Conservation (phyloP, 2,329 filamentous ascomycete species). For the Blastomyces gilchristii region DNA sequence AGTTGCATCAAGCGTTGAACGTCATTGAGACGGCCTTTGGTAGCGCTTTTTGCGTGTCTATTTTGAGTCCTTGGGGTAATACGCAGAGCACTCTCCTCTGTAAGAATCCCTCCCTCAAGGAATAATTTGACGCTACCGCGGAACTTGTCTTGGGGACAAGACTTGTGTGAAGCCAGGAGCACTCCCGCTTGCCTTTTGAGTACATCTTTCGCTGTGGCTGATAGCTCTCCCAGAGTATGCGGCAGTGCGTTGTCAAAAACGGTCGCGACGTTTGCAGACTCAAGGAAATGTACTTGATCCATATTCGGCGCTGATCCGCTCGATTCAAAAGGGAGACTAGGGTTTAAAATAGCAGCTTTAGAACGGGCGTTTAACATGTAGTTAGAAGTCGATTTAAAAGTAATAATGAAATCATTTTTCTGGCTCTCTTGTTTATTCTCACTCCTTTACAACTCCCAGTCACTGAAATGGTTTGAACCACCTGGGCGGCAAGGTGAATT, state of each 20-base stretch:
- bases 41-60: neutral
- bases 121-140: slow-evolving; percentile 4
- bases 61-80: too few species aligned
- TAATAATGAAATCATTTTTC: neutral
- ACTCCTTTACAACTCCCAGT: neutral
- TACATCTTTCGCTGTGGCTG: neutral
- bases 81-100: neutral
- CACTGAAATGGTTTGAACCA: too few species aligned
- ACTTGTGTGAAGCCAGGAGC: neutral
- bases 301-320: neutral
- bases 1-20: slow-evolving; percentile 9
- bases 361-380: neutral
- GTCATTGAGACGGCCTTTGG: slow-evolving; percentile 4
- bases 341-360: neutral
- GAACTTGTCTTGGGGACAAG: neutral
- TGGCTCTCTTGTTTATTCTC: neutral
- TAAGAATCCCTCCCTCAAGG: slow-evolving; percentile 1
- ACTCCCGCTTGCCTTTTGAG: neutral
- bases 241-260: neutral
- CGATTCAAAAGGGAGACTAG: neutral
- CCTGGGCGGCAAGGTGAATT: neutral
- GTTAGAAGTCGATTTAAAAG: neutral
- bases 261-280: neutral
- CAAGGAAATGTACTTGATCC: neutral
- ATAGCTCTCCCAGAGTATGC: neutral